phyloP scores from a whole-genome alignment of 2,329 filamentous ascomycete species.

The Byssochlamys sp. region DNA sequence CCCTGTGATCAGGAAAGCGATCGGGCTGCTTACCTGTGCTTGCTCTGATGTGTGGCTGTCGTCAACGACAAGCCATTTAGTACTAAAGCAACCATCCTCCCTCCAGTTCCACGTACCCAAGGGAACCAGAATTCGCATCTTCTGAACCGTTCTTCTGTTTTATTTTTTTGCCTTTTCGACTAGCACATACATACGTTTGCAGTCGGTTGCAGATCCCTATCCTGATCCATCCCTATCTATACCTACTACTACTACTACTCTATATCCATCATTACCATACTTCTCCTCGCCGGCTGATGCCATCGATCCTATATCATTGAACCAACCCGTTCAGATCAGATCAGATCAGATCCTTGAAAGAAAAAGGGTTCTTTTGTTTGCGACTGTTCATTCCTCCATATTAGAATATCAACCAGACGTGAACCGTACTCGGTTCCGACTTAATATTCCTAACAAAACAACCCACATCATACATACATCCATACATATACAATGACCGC shows the following conservation, averaged over 20 bases:
- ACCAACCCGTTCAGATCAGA: not conserved
- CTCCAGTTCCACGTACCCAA: not conserved
- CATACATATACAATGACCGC: constrained; percentile 23
- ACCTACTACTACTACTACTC: too few species aligned
- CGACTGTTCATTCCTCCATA: not conserved
- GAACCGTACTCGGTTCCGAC: not conserved
- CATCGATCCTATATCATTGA: constrained; percentile 5
- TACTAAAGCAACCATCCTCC: not conserved
- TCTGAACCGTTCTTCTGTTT: not conserved
- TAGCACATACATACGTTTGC: not conserved
- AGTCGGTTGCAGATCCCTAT: not conserved
- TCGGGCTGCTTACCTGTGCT: not conserved
- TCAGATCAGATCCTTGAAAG: not conserved
- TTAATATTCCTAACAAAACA: not conserved
- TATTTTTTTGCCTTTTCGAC: not conserved
- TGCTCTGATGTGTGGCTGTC: constrained; percentile 1
- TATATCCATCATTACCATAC: not conserved
- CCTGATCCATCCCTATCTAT: not conserved
- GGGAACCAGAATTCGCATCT: not conserved
- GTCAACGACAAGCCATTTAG: not conserved
- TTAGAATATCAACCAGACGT: not conserved
- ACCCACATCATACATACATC: not conserved
- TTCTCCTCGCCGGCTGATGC: constrained; percentile 4
- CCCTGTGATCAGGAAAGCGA: not conserved
- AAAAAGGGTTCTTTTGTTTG: not conserved